Evolutionary conservation across 23 red algal species (phyloP).

Genomic region (Cyanidium caldarium): DNA sequence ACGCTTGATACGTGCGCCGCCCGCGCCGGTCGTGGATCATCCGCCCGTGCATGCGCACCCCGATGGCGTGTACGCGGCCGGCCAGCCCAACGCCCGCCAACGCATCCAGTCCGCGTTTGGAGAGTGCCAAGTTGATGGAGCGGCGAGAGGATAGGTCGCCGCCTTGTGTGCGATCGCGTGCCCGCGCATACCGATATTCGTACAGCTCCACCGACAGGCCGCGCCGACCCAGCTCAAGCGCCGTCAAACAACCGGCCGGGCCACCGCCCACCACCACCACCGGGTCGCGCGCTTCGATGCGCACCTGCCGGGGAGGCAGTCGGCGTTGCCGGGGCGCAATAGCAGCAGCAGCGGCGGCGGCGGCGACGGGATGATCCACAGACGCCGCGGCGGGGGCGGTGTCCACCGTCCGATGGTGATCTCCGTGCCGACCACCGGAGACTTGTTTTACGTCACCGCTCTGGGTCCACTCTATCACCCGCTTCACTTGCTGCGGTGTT

Average conservation of each 20-base stretch:
- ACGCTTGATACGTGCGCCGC: constrained; percentile 21
- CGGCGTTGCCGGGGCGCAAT: too few species aligned
- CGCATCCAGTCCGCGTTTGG: constrained; percentile 74
- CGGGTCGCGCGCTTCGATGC: background rate
- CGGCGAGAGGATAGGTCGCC: too few species aligned
- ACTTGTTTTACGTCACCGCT: too few species aligned
- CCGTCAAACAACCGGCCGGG: constrained; percentile 58
- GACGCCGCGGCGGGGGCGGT: too few species aligned
- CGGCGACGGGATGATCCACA: too few species aligned
- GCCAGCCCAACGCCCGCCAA: constrained; percentile 28
- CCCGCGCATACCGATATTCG: constrained; percentile 27
- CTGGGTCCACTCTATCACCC: too few species aligned
- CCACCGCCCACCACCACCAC: constrained; percentile 52
- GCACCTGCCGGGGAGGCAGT: too few species aligned
- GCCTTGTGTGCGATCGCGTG: too few species aligned
- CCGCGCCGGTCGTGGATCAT: constrained; percentile 32
- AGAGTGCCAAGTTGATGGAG: constrained; percentile 97
- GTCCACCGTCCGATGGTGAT: too few species aligned
- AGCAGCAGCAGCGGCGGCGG: too few species aligned
- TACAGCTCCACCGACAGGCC: constrained; percentile 3
- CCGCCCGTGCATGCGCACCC: constrained; percentile 73
- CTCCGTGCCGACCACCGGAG: too few species aligned
- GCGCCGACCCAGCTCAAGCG: constrained; percentile 26
- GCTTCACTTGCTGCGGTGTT: too few species aligned
- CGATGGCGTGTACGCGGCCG: constrained; percentile 6